Conservation (phyloP, 805 yeast species). For the Candida morakotiae region DNA sequence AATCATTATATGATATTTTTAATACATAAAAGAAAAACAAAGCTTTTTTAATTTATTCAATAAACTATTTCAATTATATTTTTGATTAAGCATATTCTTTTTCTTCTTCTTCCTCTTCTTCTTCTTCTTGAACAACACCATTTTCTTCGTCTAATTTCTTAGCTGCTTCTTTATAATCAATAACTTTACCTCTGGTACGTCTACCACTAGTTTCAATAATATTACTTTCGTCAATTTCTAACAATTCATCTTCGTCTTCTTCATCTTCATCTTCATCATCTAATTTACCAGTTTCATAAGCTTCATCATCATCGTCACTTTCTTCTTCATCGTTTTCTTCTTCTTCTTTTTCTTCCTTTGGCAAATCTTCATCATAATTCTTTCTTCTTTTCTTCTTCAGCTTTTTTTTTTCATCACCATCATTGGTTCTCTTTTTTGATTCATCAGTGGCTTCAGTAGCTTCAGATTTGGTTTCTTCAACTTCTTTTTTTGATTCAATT, state of each 20-base stretch:
- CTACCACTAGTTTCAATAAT: conserved; percentile 83
- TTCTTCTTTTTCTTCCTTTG: conserved; percentile 47
- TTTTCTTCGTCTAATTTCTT: conserved; percentile 58
- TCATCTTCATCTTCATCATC: conserved; percentile 58
- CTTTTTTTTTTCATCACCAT: conserved; percentile 4
- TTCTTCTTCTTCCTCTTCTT: conserved; percentile 47
- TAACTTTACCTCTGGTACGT: conserved; percentile 86
- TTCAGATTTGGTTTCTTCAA: not conserved
- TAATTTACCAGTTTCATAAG: conserved; percentile 43
- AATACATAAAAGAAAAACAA: conserved; percentile 9
- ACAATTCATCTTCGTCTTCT: conserved; percentile 72
- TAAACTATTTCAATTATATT: not conserved
- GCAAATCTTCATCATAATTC: conserved; percentile 12
- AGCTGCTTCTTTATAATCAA: conserved; percentile 81
- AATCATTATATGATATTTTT: conserved; percentile 53
- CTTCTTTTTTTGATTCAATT: conserved; percentile 1
- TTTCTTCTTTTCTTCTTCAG: conserved; percentile 12
- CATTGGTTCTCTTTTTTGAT: conserved; percentile 5
- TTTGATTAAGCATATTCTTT: conserved; percentile 26
- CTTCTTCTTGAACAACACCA: conserved; percentile 34
- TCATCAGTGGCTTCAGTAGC: not conserved
- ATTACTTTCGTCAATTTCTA: conserved; percentile 73
- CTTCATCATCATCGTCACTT: conserved; percentile 42
- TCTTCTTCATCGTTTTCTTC: conserved; percentile 47
- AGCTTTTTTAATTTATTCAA: no score